These are phyloP conservation scores for Nitzschia sp. DNA, from an alignment of 108 stramenopile species.

Conservation along the genomic window DNA sequence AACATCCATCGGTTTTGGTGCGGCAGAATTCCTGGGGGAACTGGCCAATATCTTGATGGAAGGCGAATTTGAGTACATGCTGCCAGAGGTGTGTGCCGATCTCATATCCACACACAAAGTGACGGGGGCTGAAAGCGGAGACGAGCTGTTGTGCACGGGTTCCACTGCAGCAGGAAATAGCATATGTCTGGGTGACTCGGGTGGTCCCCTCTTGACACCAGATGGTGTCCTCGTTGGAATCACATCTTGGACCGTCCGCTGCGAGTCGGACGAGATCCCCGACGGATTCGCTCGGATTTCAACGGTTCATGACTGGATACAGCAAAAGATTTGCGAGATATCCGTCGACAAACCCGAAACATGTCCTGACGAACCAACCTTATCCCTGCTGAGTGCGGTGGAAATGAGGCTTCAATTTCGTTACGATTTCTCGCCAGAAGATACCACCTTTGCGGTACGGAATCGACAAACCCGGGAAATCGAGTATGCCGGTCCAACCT, in stretches of 20 bases:
- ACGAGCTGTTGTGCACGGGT: constrained; percentile 20
- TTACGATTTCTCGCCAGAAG: constrained; percentile 29
- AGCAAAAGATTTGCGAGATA: constrained; percentile 28
- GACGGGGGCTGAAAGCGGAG: not conserved
- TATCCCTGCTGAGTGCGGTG: not conserved
- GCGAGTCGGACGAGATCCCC: constrained; percentile 14
- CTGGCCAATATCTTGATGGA: not conserved
- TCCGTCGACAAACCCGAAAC: constrained; percentile 7
- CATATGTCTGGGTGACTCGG: constrained; percentile 23
- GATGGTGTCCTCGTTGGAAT: constrained; percentile 20
- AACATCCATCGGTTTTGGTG: constrained; percentile 9
- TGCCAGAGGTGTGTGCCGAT: not conserved
- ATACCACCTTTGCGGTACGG: constrained; percentile 29
- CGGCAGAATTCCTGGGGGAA: constrained; percentile 9
- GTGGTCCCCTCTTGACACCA: constrained; percentile 13
- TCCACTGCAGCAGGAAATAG: constrained; percentile 2
- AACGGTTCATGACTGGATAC: constrained; percentile 28
- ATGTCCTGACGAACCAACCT: not conserved
- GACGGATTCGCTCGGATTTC: constrained; percentile 26
- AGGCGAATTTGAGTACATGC: constrained; percentile 3
- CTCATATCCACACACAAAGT: not conserved
- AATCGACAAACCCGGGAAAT: not conserved
- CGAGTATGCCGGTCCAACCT: constrained; percentile 26
- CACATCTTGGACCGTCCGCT: constrained; percentile 12
- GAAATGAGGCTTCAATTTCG: constrained; percentile 14